These are phyloP conservation scores for Conticribra weissflogii DNA, from an alignment of 108 stramenopile species.

Conservation along the genomic window DNA sequence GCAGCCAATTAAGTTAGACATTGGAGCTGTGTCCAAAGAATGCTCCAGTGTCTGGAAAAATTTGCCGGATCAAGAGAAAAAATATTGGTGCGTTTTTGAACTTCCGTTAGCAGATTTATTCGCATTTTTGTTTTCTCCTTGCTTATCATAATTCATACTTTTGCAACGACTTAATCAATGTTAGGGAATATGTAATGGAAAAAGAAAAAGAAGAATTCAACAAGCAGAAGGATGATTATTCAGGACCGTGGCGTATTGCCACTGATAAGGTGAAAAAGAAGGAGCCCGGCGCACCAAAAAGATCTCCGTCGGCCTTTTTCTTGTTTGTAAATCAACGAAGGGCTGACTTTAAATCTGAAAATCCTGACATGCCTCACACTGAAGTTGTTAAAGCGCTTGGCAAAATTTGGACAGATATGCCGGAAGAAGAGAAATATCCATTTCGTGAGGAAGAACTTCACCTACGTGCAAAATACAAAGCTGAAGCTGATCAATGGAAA, in stretches of 20 bases:
- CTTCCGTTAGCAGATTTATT: too few relatives aligned
- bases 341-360: conserved; percentile 31
- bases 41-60: conserved; percentile 42
- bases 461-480: conserved; percentile 27
- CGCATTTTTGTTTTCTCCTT: too few relatives aligned
- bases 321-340: conserved; percentile 49
- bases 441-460: conserved; percentile 23
- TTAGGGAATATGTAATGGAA: conserved; percentile 41
- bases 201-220: conserved; percentile 53
- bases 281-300: conserved; percentile 60
- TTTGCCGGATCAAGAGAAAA: conserved; percentile 42
- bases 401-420: conserved; percentile 20
- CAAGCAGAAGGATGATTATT: conserved; percentile 38
- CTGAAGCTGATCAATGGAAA: conserved; percentile 24
- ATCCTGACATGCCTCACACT: conserved; percentile 16
- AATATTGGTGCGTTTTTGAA: too few relatives aligned
- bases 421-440: conserved; percentile 27
- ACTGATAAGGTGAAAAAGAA: conserved; percentile 37
- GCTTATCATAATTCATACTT: too few relatives aligned
- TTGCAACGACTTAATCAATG: too few relatives aligned
- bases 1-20: conserved; percentile 16
- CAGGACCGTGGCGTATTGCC: conserved; percentile 39
- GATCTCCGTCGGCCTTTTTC: conserved; percentile 60
- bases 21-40: conserved; percentile 27
- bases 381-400: conserved; percentile 22